phyloP scores from a whole-genome alignment of 1,139 yeast species.

The Geotrichum europaeum region DNA sequence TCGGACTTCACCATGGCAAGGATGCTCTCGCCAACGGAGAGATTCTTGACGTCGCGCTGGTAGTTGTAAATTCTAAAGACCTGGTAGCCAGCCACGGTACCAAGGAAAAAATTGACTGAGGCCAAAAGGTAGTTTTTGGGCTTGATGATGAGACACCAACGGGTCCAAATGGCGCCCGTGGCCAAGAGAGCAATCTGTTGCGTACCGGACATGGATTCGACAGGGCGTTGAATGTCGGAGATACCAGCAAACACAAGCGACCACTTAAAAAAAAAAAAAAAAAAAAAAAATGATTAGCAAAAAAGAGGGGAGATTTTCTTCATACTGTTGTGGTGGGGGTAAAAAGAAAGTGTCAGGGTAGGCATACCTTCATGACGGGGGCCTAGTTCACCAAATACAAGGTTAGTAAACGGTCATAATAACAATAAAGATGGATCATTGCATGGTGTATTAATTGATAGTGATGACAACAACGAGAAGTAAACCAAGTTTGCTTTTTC shows the following conservation, averaged over 20 bases:
- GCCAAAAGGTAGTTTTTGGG: constrained; percentile 88
- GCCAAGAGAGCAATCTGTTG: constrained; percentile 87
- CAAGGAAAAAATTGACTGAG: constrained; percentile 88
- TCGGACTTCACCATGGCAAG: constrained; percentile 44
- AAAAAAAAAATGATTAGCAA: neutral
- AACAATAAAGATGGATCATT: constrained; percentile 17
- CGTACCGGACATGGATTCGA: constrained; percentile 83
- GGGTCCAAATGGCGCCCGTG: constrained; percentile 95
- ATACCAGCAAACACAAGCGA: constrained; percentile 85
- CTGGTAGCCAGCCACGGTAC: constrained; percentile 85
- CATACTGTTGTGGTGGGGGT: neutral
- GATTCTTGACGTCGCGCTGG: constrained; percentile 47
- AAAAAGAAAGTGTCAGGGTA: neutral
- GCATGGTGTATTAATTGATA: no score
- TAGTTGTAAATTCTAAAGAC: constrained; percentile 61
- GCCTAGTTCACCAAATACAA: constrained; percentile 34
- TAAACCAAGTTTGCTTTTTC: no score
- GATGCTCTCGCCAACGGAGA: constrained; percentile 48
- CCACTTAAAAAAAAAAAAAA: constrained; percentile 48
- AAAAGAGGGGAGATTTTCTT: neutral
- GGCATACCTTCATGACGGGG: constrained; percentile 44
- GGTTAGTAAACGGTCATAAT: no score
- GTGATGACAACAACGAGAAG: no score
- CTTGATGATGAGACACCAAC: constrained; percentile 92
- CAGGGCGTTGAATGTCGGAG: constrained; percentile 82